Evolutionary conservation across 2,329 filamentous ascomycete genomes (phyloP).

Genomic region (Alternaria gansuensis): DNA sequence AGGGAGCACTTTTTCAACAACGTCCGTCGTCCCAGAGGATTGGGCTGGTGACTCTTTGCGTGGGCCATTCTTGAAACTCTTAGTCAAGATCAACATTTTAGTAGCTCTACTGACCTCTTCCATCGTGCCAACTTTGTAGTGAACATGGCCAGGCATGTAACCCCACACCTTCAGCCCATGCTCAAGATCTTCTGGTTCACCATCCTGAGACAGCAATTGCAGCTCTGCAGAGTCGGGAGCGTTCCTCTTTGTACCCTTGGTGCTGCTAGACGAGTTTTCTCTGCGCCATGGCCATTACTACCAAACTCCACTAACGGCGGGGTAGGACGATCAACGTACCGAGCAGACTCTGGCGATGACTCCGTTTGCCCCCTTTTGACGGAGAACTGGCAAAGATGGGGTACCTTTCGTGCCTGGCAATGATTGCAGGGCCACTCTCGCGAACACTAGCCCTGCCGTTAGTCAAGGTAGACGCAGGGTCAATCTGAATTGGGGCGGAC

Average conservation of each 20-base stretch:
- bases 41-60: slow-evolving; percentile 24
- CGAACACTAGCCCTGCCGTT: slow-evolving; percentile 54
- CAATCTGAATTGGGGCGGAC: slow-evolving; percentile 37
- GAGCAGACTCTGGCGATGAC: slow-evolving; percentile 27
- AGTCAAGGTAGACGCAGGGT: slow-evolving; percentile 24
- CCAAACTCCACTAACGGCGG: neutral
- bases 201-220: slow-evolving; percentile 11
- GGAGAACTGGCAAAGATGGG: slow-evolving; percentile 60
- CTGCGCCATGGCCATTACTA: slow-evolving; percentile 22
- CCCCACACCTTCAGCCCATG: slow-evolving; percentile 48
- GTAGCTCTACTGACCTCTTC: slow-evolving; percentile 26
- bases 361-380: slow-evolving; percentile 45
- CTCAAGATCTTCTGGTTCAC: slow-evolving; percentile 26
- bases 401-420: slow-evolving; percentile 59
- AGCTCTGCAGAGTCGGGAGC: slow-evolving; percentile 21
- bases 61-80: slow-evolving; percentile 5
- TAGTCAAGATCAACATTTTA: neutral
- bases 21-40: slow-evolving; percentile 31
- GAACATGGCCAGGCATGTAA: slow-evolving; percentile 50
- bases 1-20: slow-evolving; percentile 47
- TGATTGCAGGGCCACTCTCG: slow-evolving; percentile 63
- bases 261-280: slow-evolving; percentile 23
- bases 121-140: slow-evolving; percentile 38
- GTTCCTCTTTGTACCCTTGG: slow-evolving; percentile 36
- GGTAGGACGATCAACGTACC: slow-evolving; percentile 27